These are phyloP conservation scores for Plasmodium malariae DNA, from an alignment of 169 alveolate species.

Conservation along the genomic window DNA sequence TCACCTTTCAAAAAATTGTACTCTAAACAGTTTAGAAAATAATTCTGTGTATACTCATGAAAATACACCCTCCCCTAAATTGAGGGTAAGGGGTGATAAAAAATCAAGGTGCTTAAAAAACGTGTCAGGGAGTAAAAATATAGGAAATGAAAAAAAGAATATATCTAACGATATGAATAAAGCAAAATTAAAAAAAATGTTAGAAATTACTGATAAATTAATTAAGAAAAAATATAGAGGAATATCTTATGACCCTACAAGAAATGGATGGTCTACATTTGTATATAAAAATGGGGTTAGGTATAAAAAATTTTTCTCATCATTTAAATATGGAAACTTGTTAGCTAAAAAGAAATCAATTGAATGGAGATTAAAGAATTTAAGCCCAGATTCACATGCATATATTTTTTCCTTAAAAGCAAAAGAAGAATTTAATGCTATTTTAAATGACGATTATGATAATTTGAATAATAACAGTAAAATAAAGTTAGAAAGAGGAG, in stretches of 20 bases:
- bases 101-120: neutral
- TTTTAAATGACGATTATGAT: conserved; percentile 50
- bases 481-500: neutral
- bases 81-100: neutral
- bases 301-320: conserved; percentile 61
- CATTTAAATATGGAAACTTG: conserved; percentile 65
- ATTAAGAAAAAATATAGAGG: conserved; percentile 75
- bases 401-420: conserved; percentile 70
- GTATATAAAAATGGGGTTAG: conserved; percentile 72
- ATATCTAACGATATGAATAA: conserved; percentile 17
- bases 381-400: conserved; percentile 70
- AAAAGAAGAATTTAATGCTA: conserved; percentile 56
- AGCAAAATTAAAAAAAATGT: conserved; percentile 37
- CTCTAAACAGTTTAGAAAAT: no score
- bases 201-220: conserved; percentile 62
- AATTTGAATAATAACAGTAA: neutral
- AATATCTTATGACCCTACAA: conserved; percentile 53
- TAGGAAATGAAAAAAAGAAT: conserved; percentile 7
- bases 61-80: neutral
- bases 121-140: neutral
- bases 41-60: neutral
- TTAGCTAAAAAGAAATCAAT: conserved; percentile 72
- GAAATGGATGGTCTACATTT: conserved; percentile 77
- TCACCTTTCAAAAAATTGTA: neutral
- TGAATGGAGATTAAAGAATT: conserved; percentile 69